Conservation (phyloP, 768 basidiomycete genomes). For the Lactifluus volemus region DNA sequence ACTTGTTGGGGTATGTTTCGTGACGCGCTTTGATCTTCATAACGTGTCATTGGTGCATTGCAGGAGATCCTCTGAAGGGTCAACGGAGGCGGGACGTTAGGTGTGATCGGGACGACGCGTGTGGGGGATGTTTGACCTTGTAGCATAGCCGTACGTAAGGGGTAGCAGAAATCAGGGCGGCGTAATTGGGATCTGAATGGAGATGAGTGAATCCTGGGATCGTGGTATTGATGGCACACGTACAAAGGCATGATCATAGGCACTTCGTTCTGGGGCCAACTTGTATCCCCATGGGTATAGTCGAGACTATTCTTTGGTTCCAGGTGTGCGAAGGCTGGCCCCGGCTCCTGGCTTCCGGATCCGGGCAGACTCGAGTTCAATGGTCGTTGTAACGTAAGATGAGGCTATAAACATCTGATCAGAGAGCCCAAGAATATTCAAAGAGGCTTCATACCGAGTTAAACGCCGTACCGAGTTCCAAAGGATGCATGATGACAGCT, state of each 20-base stretch:
- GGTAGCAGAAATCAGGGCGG: not conserved
- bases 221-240: not conserved
- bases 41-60: not conserved
- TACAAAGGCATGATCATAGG: not conserved
- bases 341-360: not conserved
- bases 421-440: not conserved
- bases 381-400: not conserved
- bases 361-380: not conserved
- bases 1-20: too few species aligned
- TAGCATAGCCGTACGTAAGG: not conserved
- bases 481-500: not conserved
- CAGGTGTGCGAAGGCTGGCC: not conserved
- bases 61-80: not conserved
- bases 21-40: not conserved
- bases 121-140: not conserved
- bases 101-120: not conserved
- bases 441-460: not conserved
- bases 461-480: not conserved
- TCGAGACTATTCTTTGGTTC: too few species aligned
- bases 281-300: not conserved
- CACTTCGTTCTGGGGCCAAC: not conserved
- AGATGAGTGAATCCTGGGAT: not conserved
- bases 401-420: not conserved
- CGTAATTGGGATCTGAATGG: not conserved
- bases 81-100: not conserved